Evolutionary conservation across 352 stramenopile genomes (phyloP), one percentile per base, ranked within the genome.

Genomic region (Lagenidium sp.): DNA sequence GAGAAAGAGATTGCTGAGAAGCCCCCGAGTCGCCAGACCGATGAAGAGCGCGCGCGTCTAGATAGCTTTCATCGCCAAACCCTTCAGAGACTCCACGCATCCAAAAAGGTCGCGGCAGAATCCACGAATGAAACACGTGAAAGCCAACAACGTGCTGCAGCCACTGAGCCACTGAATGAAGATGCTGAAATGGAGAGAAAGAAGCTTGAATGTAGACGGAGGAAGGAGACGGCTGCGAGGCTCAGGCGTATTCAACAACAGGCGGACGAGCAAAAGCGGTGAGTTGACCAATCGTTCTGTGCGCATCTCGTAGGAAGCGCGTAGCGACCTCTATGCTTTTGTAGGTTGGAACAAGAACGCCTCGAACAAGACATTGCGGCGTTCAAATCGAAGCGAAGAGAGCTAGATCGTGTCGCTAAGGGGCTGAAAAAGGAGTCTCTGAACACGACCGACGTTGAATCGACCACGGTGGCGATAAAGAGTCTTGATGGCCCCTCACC

Each of bases 351-450:
- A 12, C 39, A 61, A 35, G 68, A 85, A 37, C 44, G 63, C 8
- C 66, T 79, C 23, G 57, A 82, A 24, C 60, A 71, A 45, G 64
- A 68, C 2, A 55, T 86, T 6, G 53, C 61, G 29, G 55, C 55
- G 2, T 76, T 75, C 57, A 85, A 78, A 30, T 70, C 36, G n/a
- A 74, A 67, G n/a, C 59, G 73, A 23, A 62, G 62, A n/a, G 66
- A 79, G 32, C 49, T 84, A 19, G 68, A 89, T 47, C 62, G 69
- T 1, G 60, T 75, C 7, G 73, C 70, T 0, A 83, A 84, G 53
- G 73, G 68, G 1, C 43, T 83, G 12, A 35, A 46, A 22, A 31
- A 46, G 15, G 44, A 41, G 30, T 29, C 28, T 19, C 22, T 23
- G 11, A 10, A 11, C 2, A 26, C 8, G 48, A 50, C 7, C n/a